A percentile compares a stretch with the other conserved stretches of the same genome.
Evolutionary conservation across 805 yeast species (phyloP).

Genomic region (Candida maris): DNA sequence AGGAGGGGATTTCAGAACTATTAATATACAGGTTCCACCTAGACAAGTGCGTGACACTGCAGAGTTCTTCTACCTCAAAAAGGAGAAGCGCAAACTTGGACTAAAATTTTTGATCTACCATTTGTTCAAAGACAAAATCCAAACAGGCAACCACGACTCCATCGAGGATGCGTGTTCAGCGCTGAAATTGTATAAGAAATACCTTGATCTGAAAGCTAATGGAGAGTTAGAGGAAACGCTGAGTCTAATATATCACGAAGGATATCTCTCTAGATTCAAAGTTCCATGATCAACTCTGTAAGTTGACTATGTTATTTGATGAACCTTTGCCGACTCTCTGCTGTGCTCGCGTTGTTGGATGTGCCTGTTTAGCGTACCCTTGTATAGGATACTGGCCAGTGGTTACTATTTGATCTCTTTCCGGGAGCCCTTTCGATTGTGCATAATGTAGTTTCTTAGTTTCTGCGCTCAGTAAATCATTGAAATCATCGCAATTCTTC

Average conservation of each 20-base stretch:
- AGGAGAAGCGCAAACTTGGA: conserved; percentile 73
- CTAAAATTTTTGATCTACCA: conserved; percentile 83
- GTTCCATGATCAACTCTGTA: conserved; percentile 33
- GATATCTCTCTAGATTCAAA: conserved; percentile 51
- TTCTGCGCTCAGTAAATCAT: conserved; percentile 4
- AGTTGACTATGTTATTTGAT: conserved; percentile 20
- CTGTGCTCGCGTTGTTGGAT: conserved; percentile 32
- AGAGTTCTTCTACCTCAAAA: conserved; percentile 68
- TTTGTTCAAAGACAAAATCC: conserved; percentile 71
- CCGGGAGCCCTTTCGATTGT: neutral
- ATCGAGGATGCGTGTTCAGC: conserved; percentile 95
- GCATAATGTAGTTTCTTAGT: neutral
- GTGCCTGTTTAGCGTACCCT: too few species aligned
- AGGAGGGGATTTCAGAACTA: conserved; percentile 85
- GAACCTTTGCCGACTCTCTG: conserved; percentile 19
- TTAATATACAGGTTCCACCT: conserved; percentile 84
- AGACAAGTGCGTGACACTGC: conserved; percentile 88
- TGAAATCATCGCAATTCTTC: conserved; percentile 14
- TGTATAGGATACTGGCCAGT: too few species aligned
- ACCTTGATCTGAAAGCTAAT: conserved; percentile 52
- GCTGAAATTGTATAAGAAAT: conserved; percentile 67
- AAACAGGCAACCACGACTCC: conserved; percentile 92
- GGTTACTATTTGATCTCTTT: too few species aligned
- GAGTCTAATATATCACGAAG: conserved; percentile 67
- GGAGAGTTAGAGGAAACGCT: conserved; percentile 63